These are phyloP conservation scores for Dictyostelium firmibasis DNA, from an alignment of 78 protist species.

Conservation along the genomic window DNA sequence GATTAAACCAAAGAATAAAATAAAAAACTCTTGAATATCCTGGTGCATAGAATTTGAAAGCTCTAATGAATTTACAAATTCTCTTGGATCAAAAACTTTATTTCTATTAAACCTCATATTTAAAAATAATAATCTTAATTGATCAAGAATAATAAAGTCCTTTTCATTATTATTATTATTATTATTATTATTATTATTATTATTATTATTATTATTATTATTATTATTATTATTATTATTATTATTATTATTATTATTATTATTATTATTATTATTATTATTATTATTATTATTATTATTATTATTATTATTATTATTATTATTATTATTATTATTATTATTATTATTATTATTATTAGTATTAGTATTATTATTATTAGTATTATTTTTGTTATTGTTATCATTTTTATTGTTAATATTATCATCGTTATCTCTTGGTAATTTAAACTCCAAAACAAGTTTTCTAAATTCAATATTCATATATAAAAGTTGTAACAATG, in stretches of 20 bases:
- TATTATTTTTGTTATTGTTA: background rate
- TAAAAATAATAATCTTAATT: conserved; percentile 36
- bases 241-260: too few species aligned
- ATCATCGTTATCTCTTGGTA: background rate
- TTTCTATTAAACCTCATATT: conserved; percentile 8
- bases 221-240: background rate
- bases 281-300: too few species aligned
- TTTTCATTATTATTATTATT: background rate
- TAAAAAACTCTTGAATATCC: conserved; percentile 83
- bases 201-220: background rate
- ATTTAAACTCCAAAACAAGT: background rate
- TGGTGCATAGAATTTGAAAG: conserved; percentile 66
- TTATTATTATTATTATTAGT: too few species aligned
- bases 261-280: too few species aligned
- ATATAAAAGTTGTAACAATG: conserved; percentile 84
- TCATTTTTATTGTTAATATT: background rate
- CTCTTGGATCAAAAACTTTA: conserved; percentile 33
- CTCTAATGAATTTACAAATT: conserved; percentile 50
- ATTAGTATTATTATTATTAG: too few species aligned
- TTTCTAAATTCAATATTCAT: conserved; percentile 59
- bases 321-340: background rate
- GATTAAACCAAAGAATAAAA: conserved; percentile 46
- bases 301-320: too few species aligned
- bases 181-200: background rate
- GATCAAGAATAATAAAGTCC: background rate